These are phyloP conservation scores for Talaromyces liani DNA, from an alignment of 495 filamentous ascomycete species.

Conservation along the genomic window DNA sequence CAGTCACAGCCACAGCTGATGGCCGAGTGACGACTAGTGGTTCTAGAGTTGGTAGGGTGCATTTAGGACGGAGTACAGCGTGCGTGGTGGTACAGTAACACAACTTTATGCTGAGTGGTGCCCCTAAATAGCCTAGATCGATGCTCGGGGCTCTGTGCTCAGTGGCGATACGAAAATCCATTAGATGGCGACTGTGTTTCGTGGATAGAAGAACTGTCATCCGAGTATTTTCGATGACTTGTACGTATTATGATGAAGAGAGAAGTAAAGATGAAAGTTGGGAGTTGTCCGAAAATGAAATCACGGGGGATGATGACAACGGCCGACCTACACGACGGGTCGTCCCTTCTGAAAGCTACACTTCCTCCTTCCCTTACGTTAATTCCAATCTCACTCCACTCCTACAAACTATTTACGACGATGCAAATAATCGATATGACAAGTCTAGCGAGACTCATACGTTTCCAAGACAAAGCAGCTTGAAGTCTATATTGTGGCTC, in stretches of 20 bases:
- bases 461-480: not conserved
- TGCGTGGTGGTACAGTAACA: not conserved
- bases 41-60: not conserved
- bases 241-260: not conserved
- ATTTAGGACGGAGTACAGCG: not conserved
- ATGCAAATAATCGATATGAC: not conserved
- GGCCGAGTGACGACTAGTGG: not conserved
- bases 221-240: not conserved
- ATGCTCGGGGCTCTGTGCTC: not conserved
- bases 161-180: not conserved
- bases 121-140: not conserved
- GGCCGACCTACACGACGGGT: not conserved
- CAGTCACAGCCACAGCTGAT: not conserved
- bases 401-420: not conserved
- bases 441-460: not conserved
- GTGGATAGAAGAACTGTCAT: not conserved
- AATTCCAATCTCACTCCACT: not conserved
- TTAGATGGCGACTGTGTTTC: not conserved
- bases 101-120: not conserved
- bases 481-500: constrained; percentile 1
- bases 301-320: not conserved
- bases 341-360: constrained; percentile 6
- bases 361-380: not conserved
- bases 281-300: not conserved
- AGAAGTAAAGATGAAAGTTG: not conserved